Conservation (phyloP, 805 yeast species). For the Candida ovalis region DNA sequence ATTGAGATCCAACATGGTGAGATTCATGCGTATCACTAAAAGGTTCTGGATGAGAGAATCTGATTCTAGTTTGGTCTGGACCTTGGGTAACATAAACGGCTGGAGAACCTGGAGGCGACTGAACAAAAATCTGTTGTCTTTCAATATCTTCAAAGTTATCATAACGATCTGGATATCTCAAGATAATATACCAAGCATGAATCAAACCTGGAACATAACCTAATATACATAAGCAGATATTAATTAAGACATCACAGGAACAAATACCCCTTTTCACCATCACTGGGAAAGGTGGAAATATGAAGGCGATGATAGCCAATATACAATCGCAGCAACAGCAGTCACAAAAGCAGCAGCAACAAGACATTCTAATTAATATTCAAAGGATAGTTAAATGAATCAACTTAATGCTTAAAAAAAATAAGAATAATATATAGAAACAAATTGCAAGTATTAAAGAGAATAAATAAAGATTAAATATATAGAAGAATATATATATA, state of each 20-base stretch:
- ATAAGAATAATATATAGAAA: not conserved
- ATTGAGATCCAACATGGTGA: conserved; percentile 2
- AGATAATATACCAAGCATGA: conserved; percentile 65
- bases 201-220: conserved; percentile 70
- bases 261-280: conserved; percentile 68
- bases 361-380: not conserved
- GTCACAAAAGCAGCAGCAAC: conserved; percentile 29
- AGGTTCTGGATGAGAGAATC: conserved; percentile 32
- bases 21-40: conserved; percentile 16
- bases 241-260: conserved; percentile 66
- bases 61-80: conserved; percentile 24
- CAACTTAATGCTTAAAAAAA: not conserved
- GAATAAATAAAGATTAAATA: too few relatives aligned
- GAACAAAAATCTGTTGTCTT: conserved; percentile 27
- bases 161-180: conserved; percentile 41
- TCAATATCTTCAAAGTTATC: conserved; percentile 20
- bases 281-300: conserved; percentile 80
- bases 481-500: too few relatives aligned
- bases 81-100: conserved; percentile 20
- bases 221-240: conserved; percentile 54
- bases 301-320: conserved; percentile 62
- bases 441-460: not conserved
- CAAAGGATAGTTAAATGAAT: not conserved
- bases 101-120: conserved; percentile 20
- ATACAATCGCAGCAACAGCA: conserved; percentile 53